These are phyloP conservation scores for Aeschynomene evenia DNA, from an alignment of 306 rosid species.

Conservation along the genomic window DNA sequence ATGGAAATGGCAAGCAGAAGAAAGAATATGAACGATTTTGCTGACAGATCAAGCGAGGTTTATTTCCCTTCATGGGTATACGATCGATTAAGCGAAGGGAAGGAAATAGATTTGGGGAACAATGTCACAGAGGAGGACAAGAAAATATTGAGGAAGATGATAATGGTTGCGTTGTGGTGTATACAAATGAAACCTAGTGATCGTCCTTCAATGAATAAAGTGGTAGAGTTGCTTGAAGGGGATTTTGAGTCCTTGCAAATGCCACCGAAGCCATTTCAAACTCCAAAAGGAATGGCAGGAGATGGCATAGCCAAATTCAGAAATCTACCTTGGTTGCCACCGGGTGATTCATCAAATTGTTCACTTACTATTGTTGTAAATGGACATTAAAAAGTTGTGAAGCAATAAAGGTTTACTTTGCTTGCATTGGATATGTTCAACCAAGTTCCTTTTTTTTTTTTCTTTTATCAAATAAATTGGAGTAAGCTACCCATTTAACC, in stretches of 20 bases:
- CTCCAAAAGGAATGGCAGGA: background rate
- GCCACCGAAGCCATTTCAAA: conserved; percentile 33
- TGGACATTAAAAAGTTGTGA: no score
- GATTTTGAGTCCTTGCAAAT: conserved; percentile 8
- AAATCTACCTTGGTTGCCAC: no score
- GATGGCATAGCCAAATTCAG: no score
- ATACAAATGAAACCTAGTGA: conserved; percentile 34
- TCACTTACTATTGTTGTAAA: no score
- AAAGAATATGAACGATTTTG: background rate
- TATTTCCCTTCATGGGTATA: conserved; percentile 8
- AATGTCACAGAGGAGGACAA: background rate
- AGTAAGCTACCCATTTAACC: no score
- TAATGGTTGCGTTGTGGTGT: conserved; percentile 45
- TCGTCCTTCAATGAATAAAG: conserved; percentile 42
- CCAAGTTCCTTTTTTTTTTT: no score
- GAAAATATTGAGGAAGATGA: background rate
- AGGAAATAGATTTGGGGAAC: background rate
- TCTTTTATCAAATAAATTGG: no score
- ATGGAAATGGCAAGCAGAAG: conserved; percentile 9
- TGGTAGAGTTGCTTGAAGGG: conserved; percentile 38
- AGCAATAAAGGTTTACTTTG: no score
- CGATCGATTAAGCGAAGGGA: background rate
- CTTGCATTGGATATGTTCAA: no score
- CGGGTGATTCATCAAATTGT: no score
- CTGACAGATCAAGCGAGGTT: background rate